Conservation (phyloP, 768 basidiomycete genomes). For the Suillus spraguei region DNA sequence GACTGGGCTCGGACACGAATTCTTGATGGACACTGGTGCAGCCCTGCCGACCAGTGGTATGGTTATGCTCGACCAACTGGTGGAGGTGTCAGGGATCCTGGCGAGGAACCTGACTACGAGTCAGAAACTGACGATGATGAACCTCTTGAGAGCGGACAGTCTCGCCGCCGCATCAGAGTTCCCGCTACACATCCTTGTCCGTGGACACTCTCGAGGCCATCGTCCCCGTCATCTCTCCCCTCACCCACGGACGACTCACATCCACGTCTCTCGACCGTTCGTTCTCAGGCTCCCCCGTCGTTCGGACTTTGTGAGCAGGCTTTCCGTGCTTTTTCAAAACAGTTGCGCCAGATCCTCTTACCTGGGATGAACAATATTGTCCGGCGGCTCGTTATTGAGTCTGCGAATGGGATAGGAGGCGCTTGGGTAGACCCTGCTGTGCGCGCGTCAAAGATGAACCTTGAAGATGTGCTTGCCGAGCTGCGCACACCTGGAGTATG, state of each 20-base stretch:
- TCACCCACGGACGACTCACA: slow-evolving; percentile 37
- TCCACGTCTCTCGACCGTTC: slow-evolving; percentile 49
- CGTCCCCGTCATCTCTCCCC: slow-evolving; percentile 20
- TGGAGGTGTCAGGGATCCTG: slow-evolving; percentile 31
- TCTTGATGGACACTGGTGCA: slow-evolving; percentile 76
- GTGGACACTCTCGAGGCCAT: slow-evolving; percentile 48
- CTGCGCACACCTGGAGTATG: slow-evolving; percentile 62
- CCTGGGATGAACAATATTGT: slow-evolving; percentile 74
- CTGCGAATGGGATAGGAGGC: slow-evolving; percentile 42
- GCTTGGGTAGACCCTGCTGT: slow-evolving; percentile 51
- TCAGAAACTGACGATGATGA: slow-evolving; percentile 31
- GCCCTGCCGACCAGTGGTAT: slow-evolving; percentile 73
- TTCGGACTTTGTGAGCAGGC: slow-evolving; percentile 66
- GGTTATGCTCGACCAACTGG: slow-evolving; percentile 42
- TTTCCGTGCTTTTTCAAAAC: slow-evolving; percentile 57
- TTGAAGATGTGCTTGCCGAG: slow-evolving; percentile 61
- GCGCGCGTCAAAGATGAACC: slow-evolving; percentile 52
- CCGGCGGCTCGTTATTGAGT: slow-evolving; percentile 65
- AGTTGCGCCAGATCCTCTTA: slow-evolving; percentile 59
- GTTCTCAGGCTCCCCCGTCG: slow-evolving; percentile 59
- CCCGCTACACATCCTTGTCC: slow-evolving; percentile 57
- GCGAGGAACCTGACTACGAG: slow-evolving; percentile 30
- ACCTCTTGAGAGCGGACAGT: slow-evolving; percentile 18
- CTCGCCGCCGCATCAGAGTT: slow-evolving; percentile 24
- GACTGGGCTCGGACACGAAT: slow-evolving; percentile 76